These are phyloP conservation scores for Psidium guajava DNA, from an alignment of 345 rosid species.

Conservation along the genomic window DNA sequence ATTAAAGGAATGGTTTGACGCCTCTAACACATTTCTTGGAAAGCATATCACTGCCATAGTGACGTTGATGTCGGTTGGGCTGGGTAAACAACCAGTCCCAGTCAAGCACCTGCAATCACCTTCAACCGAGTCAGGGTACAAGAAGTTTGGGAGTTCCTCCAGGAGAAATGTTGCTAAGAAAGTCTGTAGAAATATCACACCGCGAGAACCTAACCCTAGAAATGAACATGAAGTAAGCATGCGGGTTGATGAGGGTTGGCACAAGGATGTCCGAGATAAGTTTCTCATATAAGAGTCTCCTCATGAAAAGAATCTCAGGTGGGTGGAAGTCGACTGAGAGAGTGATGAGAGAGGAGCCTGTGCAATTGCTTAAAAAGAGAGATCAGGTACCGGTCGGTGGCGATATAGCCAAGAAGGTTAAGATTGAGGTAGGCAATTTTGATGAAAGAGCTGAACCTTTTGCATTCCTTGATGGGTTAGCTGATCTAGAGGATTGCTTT, in stretches of 20 bases:
- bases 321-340: not conserved
- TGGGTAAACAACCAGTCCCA: not conserved
- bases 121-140: not conserved
- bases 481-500: not conserved
- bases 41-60: not conserved
- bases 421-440: not conserved
- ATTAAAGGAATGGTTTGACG: too few relatives aligned
- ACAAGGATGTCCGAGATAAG: not conserved
- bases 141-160: not conserved
- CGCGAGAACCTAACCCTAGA: not conserved
- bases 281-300: not conserved
- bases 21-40: not conserved
- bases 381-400: not conserved
- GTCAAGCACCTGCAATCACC: not conserved
- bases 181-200: not conserved
- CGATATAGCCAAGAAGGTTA: not conserved
- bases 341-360: not conserved
- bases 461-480: not conserved
- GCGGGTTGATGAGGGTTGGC: not conserved
- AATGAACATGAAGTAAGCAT: not conserved
- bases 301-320: not conserved
- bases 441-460: not conserved
- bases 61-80: fast-evolving
- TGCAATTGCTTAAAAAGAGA: not conserved
- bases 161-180: not conserved